Conservation (phyloP, 495 filamentous ascomycete species). For the Penicillium argentinense region DNA sequence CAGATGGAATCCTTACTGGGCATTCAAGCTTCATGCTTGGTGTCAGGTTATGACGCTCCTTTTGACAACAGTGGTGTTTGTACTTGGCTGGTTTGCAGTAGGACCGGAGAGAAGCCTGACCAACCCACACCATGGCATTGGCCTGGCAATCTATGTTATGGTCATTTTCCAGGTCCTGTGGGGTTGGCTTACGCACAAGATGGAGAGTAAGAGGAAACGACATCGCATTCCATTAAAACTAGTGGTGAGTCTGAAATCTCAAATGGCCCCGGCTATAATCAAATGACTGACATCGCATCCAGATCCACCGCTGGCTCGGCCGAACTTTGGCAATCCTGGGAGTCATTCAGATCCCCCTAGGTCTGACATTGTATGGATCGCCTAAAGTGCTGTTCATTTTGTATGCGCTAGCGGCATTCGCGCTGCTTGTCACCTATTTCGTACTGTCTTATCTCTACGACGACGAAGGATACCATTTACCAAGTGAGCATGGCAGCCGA, state of each 20-base stretch:
- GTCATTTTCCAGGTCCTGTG: slow-evolving; percentile 78
- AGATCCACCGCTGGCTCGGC: slow-evolving; percentile 86
- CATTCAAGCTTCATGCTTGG: slow-evolving; percentile 80
- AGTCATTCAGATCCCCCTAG: slow-evolving; percentile 83
- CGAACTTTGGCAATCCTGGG: slow-evolving; percentile 73
- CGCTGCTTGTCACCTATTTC: slow-evolving; percentile 69
- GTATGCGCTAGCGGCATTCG: slow-evolving; percentile 70
- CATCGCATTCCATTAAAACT: slow-evolving; percentile 64
- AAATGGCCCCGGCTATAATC: neutral
- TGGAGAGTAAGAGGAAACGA: slow-evolving; percentile 59
- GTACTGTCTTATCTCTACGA: slow-evolving; percentile 67
- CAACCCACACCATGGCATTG: slow-evolving; percentile 95
- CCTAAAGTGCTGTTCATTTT: slow-evolving; percentile 82
- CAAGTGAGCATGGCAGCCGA: slow-evolving; percentile 57
- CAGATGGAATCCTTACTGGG: slow-evolving; percentile 58
- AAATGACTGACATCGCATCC: neutral
- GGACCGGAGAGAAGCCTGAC: slow-evolving; percentile 66
- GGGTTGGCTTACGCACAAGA: slow-evolving; percentile 67
- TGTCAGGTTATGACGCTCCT: slow-evolving; percentile 71
- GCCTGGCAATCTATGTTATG: slow-evolving; percentile 82
- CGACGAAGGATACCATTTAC: slow-evolving; percentile 42
- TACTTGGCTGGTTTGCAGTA: slow-evolving; percentile 32
- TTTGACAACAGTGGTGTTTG: slow-evolving; percentile 28
- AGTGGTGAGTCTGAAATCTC: slow-evolving; percentile 52
- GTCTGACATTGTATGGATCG: slow-evolving; percentile 89